Conservation (phyloP, 2,329 filamentous ascomycete species). For the Acrodontium crateriforme region DNA sequence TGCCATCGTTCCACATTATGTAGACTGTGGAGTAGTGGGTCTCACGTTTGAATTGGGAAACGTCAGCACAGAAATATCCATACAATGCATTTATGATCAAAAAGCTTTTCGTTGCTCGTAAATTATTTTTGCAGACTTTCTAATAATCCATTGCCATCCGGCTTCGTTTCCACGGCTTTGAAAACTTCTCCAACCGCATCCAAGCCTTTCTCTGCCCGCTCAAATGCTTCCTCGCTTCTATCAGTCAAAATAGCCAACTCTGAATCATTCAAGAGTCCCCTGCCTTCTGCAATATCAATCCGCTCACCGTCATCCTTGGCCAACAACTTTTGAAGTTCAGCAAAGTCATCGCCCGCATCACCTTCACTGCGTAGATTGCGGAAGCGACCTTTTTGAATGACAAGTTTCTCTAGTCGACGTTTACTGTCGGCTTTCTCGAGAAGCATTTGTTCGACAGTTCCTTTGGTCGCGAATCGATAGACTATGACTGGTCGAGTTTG, state of each 20-base stretch:
- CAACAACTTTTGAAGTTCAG: slow-evolving; percentile 33
- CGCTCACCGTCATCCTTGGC: slow-evolving; percentile 52
- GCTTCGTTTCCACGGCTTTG: slow-evolving; percentile 58
- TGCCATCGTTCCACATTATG: too few species aligned
- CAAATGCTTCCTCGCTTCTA: slow-evolving; percentile 52
- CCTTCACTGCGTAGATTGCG: slow-evolving; percentile 38
- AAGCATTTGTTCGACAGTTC: slow-evolving; percentile 79
- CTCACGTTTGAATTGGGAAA: too few species aligned
- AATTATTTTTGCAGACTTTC: slow-evolving; percentile 31
- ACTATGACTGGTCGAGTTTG: slow-evolving; percentile 86
- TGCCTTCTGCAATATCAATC: slow-evolving; percentile 43
- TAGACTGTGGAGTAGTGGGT: too few species aligned
- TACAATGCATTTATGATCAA: too few species aligned
- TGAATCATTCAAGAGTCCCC: slow-evolving; percentile 55
- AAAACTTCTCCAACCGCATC: slow-evolving; percentile 46
- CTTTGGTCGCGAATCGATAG: slow-evolving; percentile 83
- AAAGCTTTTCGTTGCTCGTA: too few species aligned
- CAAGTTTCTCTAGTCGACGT: slow-evolving; percentile 78
- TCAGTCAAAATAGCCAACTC: slow-evolving; percentile 73
- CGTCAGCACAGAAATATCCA: too few species aligned
- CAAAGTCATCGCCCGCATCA: slow-evolving; percentile 30
- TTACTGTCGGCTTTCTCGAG: slow-evolving; percentile 84
- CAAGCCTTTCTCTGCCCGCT: slow-evolving; percentile 61
- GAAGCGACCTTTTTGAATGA: slow-evolving; percentile 88
- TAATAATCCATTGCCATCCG: slow-evolving; percentile 34